phyloP scores from a whole-genome alignment of 2,329 filamentous ascomycete species.

The Cryphonectria parasitica region DNA sequence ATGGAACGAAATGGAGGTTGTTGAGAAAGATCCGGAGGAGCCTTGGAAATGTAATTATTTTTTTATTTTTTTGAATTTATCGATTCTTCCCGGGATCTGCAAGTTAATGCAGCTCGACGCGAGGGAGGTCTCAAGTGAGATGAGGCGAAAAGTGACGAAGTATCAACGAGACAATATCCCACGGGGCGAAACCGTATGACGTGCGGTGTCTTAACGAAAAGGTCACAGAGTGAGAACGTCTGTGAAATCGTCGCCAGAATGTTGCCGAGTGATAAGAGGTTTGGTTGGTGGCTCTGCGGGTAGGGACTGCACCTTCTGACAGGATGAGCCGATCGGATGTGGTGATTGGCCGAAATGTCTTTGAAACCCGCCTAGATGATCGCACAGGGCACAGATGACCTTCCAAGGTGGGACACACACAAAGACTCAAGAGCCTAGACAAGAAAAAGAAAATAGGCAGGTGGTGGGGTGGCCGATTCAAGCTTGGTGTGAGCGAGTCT shows the following conservation, averaged over 20 bases:
- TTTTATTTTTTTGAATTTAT: not conserved
- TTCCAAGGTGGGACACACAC: constrained; percentile 22
- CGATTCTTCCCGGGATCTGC: not conserved
- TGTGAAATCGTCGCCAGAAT: constrained; percentile 8
- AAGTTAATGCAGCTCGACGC: not conserved
- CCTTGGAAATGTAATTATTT: not conserved
- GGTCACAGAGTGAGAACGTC: constrained; percentile 19
- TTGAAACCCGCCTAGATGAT: constrained; percentile 22
- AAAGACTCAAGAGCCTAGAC: not conserved
- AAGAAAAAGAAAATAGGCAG: not conserved
- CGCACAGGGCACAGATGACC: constrained; percentile 26
- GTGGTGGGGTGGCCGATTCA: not conserved
- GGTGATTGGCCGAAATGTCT: constrained; percentile 20
- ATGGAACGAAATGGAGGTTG: not conserved
- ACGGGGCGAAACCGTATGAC: constrained; percentile 12
- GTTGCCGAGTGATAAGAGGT: constrained; percentile 5
- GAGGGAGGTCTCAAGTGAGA: not conserved
- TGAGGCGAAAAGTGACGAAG: not conserved
- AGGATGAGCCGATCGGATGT: constrained; percentile 20
- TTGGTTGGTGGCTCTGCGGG: constrained; percentile 15
- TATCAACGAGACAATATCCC: not conserved
- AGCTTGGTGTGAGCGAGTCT: not conserved
- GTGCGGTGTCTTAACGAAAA: constrained; percentile 19
- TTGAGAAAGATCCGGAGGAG: not conserved
- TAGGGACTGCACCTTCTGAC: constrained; percentile 22